Conservation (phyloP, 345 rosid genomes). For the Rhodamnia argentea region DNA sequence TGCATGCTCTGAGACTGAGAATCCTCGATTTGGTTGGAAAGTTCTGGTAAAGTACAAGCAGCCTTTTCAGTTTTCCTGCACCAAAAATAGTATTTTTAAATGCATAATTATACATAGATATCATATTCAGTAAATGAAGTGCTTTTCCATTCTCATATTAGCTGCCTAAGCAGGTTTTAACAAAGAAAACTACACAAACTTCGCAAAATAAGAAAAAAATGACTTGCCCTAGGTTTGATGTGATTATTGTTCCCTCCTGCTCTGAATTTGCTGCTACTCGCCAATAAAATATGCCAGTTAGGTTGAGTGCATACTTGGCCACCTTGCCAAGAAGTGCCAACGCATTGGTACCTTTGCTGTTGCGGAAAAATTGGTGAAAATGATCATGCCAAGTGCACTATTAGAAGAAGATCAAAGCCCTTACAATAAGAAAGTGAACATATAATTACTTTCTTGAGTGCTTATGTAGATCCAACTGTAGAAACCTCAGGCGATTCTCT, state of each 20-base stretch:
- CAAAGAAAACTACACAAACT: not conserved
- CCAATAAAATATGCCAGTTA: slow-evolving; percentile 72
- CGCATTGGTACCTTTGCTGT: slow-evolving; percentile 56
- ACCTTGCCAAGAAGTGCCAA: slow-evolving; percentile 57
- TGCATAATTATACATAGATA: not conserved
- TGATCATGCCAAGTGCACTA: not conserved
- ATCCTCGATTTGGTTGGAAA: slow-evolving; percentile 16
- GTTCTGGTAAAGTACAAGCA: slow-evolving; percentile 9
- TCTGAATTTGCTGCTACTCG: slow-evolving; percentile 31
- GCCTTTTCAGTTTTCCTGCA: slow-evolving; percentile 29
- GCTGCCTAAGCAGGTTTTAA: not conserved
- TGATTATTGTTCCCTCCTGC: slow-evolving; percentile 23
- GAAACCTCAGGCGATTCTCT: slow-evolving; percentile 66
- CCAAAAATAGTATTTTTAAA: slow-evolving; percentile 6
- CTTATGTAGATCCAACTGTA: slow-evolving; percentile 82
- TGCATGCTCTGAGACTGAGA: slow-evolving; percentile 6
- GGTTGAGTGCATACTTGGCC: slow-evolving; percentile 56
- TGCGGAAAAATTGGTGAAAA: not conserved
- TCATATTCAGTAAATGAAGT: not conserved
- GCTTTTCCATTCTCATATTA: not conserved
- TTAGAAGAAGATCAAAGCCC: not conserved
- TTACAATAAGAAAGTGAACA: not conserved
- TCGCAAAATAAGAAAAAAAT: not conserved
- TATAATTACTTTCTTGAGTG: slow-evolving; percentile 53
- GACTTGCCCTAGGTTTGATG: slow-evolving; percentile 44